Percentiles rank a stretch among this genome's conserved stretches.
Conservation (phyloP, 78 protist species). For the Dictyostelium brefeldianum region DNA sequence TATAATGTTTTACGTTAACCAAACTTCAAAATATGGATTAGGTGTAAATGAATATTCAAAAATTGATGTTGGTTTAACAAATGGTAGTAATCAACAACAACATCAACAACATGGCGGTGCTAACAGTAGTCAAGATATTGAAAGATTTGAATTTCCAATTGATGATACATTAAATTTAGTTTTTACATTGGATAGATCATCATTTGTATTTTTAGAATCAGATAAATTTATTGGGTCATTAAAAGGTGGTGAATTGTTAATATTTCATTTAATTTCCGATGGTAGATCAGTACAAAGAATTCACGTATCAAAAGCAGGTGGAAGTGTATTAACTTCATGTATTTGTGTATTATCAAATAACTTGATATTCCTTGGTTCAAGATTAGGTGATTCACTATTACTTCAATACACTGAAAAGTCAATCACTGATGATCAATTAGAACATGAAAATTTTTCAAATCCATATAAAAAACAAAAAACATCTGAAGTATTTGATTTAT, state of each 20-base stretch:
- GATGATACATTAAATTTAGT: constrained; percentile 63
- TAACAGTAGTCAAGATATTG: not conserved
- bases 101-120: not conserved
- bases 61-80: not conserved
- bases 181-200: constrained; percentile 58
- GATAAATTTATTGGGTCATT: constrained; percentile 61
- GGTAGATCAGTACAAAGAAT: constrained; percentile 71
- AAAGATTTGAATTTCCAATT: constrained; percentile 42
- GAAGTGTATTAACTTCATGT: constrained; percentile 67
- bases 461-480: constrained; percentile 78
- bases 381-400: constrained; percentile 80
- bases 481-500: constrained; percentile 63
- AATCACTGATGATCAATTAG: constrained; percentile 2
- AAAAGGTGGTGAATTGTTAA: constrained; percentile 71
- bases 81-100: not conserved
- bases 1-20: constrained; percentile 67
- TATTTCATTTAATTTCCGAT: constrained; percentile 70
- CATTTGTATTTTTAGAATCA: constrained; percentile 34
- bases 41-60: constrained; percentile 59
- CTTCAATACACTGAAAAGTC: constrained; percentile 46
- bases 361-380: constrained; percentile 80
- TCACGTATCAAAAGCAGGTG: constrained; percentile 66
- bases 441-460: constrained; percentile 52
- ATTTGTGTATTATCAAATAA: constrained; percentile 58
- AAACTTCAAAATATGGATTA: constrained; percentile 64